Percentiles rank a stretch among this genome's conserved stretches.
Conservation (phyloP, 2,329 filamentous ascomycete species). For the Neospermospora avenae region DNA sequence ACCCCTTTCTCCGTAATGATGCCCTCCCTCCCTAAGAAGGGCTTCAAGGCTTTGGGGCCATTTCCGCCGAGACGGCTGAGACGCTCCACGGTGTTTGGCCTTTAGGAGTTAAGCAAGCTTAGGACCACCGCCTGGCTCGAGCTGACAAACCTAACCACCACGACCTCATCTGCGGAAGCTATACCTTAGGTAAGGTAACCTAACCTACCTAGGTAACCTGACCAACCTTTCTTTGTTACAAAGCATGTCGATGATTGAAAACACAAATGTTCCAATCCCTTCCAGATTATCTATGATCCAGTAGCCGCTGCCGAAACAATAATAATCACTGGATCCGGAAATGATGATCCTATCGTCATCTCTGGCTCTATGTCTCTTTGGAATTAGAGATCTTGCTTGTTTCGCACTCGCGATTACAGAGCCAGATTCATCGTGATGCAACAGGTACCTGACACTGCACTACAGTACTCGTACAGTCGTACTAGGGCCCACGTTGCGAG, state of each 20-base stretch:
- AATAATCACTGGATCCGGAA: not conserved
- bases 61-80: not conserved
- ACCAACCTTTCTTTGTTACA: slow-evolving; percentile 14
- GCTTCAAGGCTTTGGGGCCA: not conserved
- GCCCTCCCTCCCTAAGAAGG: not conserved
- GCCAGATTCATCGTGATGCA: not conserved
- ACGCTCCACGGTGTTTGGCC: not conserved
- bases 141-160: slow-evolving; percentile 16
- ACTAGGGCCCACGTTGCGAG: too few species aligned
- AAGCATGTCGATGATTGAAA: slow-evolving; percentile 18
- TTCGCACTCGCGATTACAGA: not conserved
- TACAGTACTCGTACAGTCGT: not conserved
- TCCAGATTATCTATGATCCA: slow-evolving; percentile 2
- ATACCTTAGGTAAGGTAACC: too few species aligned
- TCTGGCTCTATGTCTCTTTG: not conserved
- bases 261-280: slow-evolving; percentile 13
- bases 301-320: slow-evolving; percentile 5
- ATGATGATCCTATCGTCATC: not conserved
- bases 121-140: not conserved
- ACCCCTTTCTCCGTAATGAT: not conserved
- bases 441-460: not conserved
- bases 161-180: slow-evolving; percentile 10
- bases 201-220: too few species aligned
- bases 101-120: slow-evolving; percentile 5
- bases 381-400: not conserved